Percentiles rank a stretch among this genome's conserved stretches.
Conservation (phyloP, 2,329 filamentous ascomycete genomes). For the Trichocomaceae sp. region DNA sequence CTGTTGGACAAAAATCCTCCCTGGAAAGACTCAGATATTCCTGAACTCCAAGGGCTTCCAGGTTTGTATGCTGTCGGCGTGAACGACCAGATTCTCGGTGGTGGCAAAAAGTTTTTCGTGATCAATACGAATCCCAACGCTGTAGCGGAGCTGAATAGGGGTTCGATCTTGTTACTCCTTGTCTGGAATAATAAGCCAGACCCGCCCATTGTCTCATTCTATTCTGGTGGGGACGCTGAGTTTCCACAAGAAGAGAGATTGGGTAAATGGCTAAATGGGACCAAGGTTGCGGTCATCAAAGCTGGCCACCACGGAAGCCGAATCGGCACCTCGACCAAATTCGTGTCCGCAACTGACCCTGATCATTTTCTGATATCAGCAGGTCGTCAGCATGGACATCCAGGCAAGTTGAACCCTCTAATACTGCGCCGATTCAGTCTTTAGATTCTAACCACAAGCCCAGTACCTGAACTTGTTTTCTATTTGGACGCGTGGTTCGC, state of each 20-base stretch:
- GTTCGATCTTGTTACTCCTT: neutral
- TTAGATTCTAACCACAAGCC: neutral
- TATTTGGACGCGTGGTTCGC: neutral
- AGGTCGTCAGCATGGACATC: neutral
- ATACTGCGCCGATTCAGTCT: neutral
- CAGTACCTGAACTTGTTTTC: neutral
- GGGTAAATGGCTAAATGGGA: neutral
- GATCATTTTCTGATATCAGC: neutral
- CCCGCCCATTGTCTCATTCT: neutral
- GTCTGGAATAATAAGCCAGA: neutral
- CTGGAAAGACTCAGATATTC: neutral
- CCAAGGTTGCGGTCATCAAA: neutral
- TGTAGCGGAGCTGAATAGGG: neutral
- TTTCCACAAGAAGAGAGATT: neutral
- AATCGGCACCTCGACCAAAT: neutral
- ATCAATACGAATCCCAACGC: too few species aligned
- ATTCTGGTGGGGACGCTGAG: neutral
- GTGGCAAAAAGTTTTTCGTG: too few species aligned
- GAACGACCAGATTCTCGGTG: neutral
- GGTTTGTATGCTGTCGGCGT: neutral
- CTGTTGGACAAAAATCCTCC: neutral
- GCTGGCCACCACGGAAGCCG: neutral
- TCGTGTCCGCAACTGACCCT: neutral
- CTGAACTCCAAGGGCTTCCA: neutral
- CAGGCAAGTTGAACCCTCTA: neutral